Percentiles rank a stretch among this genome's conserved stretches.
phyloP scores from a whole-genome alignment of 192 early-diverging fungal species.

The Umbelopsis sp. region DNA sequence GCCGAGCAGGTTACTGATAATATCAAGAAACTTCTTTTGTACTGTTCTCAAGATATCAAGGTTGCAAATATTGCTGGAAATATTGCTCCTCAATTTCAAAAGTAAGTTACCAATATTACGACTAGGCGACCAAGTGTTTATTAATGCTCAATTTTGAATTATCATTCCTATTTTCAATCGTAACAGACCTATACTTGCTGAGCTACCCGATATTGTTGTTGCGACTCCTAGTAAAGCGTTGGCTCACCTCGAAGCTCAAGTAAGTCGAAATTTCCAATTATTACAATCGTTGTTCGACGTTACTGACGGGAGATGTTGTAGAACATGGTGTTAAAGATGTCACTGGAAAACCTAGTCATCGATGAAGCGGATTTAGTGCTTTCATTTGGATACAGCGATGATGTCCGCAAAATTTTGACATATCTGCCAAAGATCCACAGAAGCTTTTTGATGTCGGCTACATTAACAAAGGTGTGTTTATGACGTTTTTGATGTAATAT shows the following conservation, averaged over 20 bases:
- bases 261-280: constrained; percentile 30
- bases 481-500: no score
- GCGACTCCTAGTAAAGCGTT: constrained; percentile 84
- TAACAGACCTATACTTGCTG: constrained; percentile 74
- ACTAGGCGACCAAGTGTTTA: neutral
- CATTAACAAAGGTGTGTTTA: constrained; percentile 61
- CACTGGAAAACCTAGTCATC: constrained; percentile 85
- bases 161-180: neutral
- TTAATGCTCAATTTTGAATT: neutral
- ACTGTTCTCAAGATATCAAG: constrained; percentile 67
- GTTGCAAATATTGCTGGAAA: constrained; percentile 69
- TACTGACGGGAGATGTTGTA: neutral
- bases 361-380: constrained; percentile 96
- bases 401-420: constrained; percentile 74
- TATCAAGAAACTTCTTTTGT: constrained; percentile 71
- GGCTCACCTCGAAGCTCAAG: constrained; percentile 67
- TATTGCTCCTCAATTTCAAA: constrained; percentile 52
- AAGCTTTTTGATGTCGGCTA: constrained; percentile 93
- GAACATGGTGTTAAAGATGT: constrained; percentile 52
- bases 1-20: constrained; percentile 89
- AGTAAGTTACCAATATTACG: constrained; percentile 35
- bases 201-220: constrained; percentile 86
- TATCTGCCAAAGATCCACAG: constrained; percentile 88
- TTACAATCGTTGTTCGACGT: no score
- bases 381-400: constrained; percentile 92